These are phyloP conservation scores for Hypoxylon intermedium DNA, from an alignment of 495 filamentous ascomycete genomes.

Conservation along the genomic window DNA sequence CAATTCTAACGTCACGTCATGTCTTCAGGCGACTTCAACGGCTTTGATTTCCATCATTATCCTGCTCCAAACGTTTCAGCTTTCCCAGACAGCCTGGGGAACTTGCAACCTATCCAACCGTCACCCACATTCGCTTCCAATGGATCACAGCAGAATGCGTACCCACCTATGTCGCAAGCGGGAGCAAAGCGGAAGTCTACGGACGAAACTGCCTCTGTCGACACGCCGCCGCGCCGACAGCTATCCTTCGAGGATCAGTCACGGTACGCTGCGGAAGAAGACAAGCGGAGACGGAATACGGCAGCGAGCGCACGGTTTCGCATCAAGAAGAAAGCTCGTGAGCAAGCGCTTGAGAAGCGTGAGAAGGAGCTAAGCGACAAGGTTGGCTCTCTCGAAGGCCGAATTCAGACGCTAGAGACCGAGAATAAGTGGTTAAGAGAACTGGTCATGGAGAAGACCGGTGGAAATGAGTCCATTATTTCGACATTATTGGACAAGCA, in stretches of 20 bases:
- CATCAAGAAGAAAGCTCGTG: slow-evolving; percentile 99
- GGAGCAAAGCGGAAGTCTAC: slow-evolving; percentile 62
- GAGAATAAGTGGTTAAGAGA: slow-evolving; percentile 98
- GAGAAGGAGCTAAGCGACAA: slow-evolving; percentile 92
- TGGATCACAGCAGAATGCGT: slow-evolving; percentile 51
- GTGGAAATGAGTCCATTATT: slow-evolving; percentile 58
- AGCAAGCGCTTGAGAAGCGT: slow-evolving; percentile 87
- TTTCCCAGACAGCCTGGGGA: slow-evolving; percentile 52
- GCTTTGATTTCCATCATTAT: slow-evolving; percentile 56
- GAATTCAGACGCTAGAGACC: slow-evolving; percentile 85
- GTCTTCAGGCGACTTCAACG: slow-evolving; percentile 60
- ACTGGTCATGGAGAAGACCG: slow-evolving; percentile 91
- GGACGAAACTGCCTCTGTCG: slow-evolving; percentile 41
- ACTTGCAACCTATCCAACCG: slow-evolving; percentile 58
- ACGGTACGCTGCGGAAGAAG: slow-evolving; percentile 87
- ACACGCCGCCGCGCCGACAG: slow-evolving; percentile 45
- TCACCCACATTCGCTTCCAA: slow-evolving; percentile 47
- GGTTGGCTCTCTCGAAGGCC: slow-evolving; percentile 76
- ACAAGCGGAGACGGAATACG: slow-evolving; percentile 95
- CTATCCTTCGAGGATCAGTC: slow-evolving; percentile 71
- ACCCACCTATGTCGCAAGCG: slow-evolving; percentile 46
- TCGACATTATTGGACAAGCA: slow-evolving; percentile 54
- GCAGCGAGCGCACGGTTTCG: slow-evolving; percentile 94
- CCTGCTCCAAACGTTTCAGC: slow-evolving; percentile 54
- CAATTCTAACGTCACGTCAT: slow-evolving; percentile 46